Evolutionary conservation across 1,284 basidiomycete species (phyloP).

Genomic region (Sanghuangporus sanghuang): DNA sequence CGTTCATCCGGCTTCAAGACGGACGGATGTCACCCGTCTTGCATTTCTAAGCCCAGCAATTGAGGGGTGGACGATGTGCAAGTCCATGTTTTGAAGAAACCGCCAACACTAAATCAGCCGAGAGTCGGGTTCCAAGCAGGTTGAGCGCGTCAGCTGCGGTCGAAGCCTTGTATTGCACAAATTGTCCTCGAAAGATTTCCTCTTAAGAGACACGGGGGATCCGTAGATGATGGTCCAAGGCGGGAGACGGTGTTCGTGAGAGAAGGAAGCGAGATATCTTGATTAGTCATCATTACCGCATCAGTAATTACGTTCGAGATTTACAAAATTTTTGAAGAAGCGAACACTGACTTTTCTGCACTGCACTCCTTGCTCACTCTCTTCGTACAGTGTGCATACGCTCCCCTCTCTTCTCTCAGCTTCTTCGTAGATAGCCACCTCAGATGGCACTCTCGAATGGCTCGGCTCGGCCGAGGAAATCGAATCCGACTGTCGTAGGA

Average conservation of each 20-base stretch:
- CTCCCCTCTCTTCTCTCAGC: neutral
- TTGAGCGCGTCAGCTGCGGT: too few species aligned
- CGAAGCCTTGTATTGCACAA: neutral
- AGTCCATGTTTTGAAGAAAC: neutral
- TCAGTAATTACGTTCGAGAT: neutral
- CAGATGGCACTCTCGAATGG: constrained; percentile 33
- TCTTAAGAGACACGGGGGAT: too few species aligned
- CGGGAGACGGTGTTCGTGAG: neutral
- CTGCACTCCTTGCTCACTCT: too few species aligned
- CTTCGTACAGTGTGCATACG: neutral
- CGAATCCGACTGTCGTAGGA: constrained; percentile 64
- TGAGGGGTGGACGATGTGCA: neutral
- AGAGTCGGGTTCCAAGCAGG: too few species aligned
- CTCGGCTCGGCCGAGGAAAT: constrained; percentile 29
- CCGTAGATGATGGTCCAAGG: neutral
- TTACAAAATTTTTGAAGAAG: neutral
- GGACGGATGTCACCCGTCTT: neutral
- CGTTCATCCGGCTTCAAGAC: neutral
- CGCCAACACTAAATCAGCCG: too few species aligned
- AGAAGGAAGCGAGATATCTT: neutral
- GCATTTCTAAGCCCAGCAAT: neutral
- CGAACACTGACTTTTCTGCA: too few species aligned
- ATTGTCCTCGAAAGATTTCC: neutral
- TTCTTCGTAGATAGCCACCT: neutral
- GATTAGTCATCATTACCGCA: neutral